Evolutionary conservation across 768 basidiomycete species (phyloP), one percentile per base, ranked within the genome.

Genomic region (Xerocomellus intermedius): DNA sequence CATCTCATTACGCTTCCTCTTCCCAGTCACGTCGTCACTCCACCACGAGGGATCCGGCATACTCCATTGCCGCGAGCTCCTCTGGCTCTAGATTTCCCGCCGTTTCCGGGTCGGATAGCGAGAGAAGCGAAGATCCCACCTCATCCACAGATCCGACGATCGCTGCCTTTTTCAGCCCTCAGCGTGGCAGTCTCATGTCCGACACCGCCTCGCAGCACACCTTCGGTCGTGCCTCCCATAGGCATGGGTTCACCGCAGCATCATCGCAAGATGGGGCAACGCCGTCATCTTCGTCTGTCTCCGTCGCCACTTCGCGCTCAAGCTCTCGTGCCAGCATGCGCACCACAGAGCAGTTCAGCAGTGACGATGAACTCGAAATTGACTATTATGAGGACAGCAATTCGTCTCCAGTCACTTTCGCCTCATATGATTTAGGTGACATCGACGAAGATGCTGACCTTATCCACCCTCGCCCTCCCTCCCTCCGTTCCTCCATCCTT

Each of bases 141-240:
- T 59, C 58, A 70, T 70, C 63, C 59, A 64, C 52, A 66, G 73
- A 61, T 66, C 69, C 48, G 56, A 53, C 58, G 66, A 62, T 53
- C 63, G 58, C 55, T 57, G 59, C 63, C 46, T 54, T 45, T 50
- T 56, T 35, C 44, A 50, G 42, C 38, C 30, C 57, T 48, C 70
- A 38, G 47, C 67, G 52, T 70, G 59, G 47, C 57, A 61, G 53
- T 32, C 54, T 72, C 62, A 52, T 68, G 48, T 47, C 72, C 8
- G 80, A 83, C 64, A 71, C 75, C 8, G 74, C 75, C 28, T 83
- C 80, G 14, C 75, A 73, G 54, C 73, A 79, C 59, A 81, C 80
- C 1, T 81, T 81, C 53, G 83, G 78, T 51, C 71, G 66, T 48
- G 77, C 77, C 12, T 76, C 75, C 42, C 59, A 66, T 52, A 36